Conservation (phyloP, 768 basidiomycete species). For the Pleurotus cornucopiae region DNA sequence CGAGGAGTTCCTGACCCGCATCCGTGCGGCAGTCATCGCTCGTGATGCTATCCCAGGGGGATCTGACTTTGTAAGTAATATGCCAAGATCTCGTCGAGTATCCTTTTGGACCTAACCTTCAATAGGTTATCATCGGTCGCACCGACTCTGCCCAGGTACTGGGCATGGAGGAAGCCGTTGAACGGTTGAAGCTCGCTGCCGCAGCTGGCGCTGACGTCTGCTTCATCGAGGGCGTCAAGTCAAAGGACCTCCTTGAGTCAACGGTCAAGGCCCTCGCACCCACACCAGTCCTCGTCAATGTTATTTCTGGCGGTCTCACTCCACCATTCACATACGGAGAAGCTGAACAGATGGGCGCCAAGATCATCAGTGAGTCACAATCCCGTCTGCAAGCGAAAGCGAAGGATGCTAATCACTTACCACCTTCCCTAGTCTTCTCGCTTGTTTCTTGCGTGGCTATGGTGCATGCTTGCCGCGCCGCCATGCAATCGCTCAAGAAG, state of each 20-base stretch:
- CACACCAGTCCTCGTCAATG: slow-evolving; percentile 76
- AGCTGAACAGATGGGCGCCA: slow-evolving; percentile 67
- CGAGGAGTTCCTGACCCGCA: slow-evolving; percentile 69
- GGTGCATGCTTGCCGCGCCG: slow-evolving; percentile 73
- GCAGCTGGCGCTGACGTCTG: slow-evolving; percentile 77
- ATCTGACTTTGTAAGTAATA: slow-evolving; percentile 60
- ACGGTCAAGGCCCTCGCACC: slow-evolving; percentile 69
- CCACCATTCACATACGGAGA: slow-evolving; percentile 69
- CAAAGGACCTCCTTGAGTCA: slow-evolving; percentile 54
- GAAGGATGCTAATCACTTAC: not conserved
- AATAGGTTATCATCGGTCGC: slow-evolving; percentile 65
- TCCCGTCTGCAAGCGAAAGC: not conserved
- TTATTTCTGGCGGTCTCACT: slow-evolving; percentile 74
- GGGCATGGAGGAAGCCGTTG: slow-evolving; percentile 74
- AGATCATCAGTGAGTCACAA: slow-evolving; percentile 63
- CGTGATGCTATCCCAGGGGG: slow-evolving; percentile 71
- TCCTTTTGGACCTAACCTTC: not conserved
- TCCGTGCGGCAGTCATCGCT: slow-evolving; percentile 74
- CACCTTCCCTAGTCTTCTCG: slow-evolving; percentile 53
- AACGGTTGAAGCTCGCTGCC: slow-evolving; percentile 63
- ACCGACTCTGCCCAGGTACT: slow-evolving; percentile 77
- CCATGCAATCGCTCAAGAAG: slow-evolving; percentile 71
- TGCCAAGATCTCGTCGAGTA: not conserved
- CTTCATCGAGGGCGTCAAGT: slow-evolving; percentile 78
- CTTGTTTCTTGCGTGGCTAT: slow-evolving; percentile 74